Evolutionary conservation across 164 flowering plant species (phyloP), one percentile per base, ranked within the genome.

Genomic region (Nymphaea colorata): DNA sequence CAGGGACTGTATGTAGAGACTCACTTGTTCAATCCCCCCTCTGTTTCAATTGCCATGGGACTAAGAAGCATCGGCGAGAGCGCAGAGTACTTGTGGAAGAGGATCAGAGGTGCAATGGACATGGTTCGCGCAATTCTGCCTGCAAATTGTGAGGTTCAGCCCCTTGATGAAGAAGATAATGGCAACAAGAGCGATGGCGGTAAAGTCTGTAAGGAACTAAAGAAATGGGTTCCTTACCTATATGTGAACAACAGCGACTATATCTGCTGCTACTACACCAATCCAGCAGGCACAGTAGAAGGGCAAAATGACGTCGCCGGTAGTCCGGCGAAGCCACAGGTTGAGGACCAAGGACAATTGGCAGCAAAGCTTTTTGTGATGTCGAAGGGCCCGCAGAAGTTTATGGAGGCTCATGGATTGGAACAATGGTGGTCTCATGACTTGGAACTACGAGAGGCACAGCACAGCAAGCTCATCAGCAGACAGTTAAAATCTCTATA

Each of bases 361-460:
- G 82, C 86, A n/a, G 91, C 97, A 2, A 94, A 89, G 80, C 75
- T 94, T 67, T 94, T 94, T 79, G 91, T 94, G 62, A 70, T 73
- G 78, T 87, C 91, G 0, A 94, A 90, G 72, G 98, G 96, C 15
- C 89, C 87, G 64, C 95, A 90, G 76, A 91, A 81, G 81, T 91
- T 94, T 75, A 78, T 86, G 11, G 95, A 94, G 77, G 97, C 98
- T 59, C 97, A 91, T 71, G 92, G 95, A 43, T 68, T 94, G 71
- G 90, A 91, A 76, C 97, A 94, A 47, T 94, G 98, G 98, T 94
- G 98, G 98, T 82, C 95, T 43, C 88, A 86, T 78, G 93, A 90
- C 55, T 72, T 88, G 81, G 90, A 91, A 62, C 87, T 94, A 61
- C 94, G 85, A 68, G 67, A 80, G 74, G 85, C 92, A 70, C 68